These are phyloP conservation scores for Bruguiera gymnorhiza DNA, from an alignment of 345 rosid species.

Conservation along the genomic window DNA sequence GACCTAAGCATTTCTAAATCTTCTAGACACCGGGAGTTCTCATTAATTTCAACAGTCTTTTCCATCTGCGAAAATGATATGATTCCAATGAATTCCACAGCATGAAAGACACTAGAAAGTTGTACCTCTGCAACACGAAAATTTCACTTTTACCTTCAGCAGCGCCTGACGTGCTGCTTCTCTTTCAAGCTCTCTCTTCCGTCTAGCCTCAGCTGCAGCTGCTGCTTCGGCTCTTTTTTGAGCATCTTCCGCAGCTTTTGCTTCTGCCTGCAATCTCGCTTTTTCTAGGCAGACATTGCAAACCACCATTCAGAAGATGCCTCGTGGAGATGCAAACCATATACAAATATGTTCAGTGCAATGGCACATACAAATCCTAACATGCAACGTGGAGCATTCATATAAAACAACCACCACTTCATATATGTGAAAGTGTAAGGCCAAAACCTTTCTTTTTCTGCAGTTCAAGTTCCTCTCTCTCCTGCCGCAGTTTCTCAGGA, in stretches of 20 bases:
- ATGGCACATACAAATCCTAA: background rate
- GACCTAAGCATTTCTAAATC: constrained; percentile 78
- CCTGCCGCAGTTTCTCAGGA: constrained; percentile 22
- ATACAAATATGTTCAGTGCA: background rate
- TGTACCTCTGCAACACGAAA: background rate
- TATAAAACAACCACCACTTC: background rate
- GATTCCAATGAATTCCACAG: constrained; percentile 1
- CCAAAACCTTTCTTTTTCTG: constrained; percentile 30
- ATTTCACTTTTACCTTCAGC: constrained; percentile 45
- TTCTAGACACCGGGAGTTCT: constrained; percentile 66
- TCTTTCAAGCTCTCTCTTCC: constrained; percentile 75
- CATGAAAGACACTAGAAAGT: background rate
- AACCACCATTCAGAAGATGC: background rate
- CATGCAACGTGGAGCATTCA: background rate
- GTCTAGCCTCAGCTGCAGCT: constrained; percentile 71
- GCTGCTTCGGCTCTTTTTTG: constrained; percentile 59
- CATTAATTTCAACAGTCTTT: constrained; percentile 86
- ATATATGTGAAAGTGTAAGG: background rate
- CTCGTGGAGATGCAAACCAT: background rate
- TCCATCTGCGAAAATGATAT: constrained; percentile 60
- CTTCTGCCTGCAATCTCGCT: constrained; percentile 77
- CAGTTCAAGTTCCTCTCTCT: constrained; percentile 28
- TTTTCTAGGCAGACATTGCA: constrained; percentile 42
- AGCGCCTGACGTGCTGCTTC: constrained; percentile 87
- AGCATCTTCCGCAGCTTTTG: constrained; percentile 76